Base-by-base conservation (phyloP, 202 grass and related monocot species). In the Brachypodium distachyon region DNA sequence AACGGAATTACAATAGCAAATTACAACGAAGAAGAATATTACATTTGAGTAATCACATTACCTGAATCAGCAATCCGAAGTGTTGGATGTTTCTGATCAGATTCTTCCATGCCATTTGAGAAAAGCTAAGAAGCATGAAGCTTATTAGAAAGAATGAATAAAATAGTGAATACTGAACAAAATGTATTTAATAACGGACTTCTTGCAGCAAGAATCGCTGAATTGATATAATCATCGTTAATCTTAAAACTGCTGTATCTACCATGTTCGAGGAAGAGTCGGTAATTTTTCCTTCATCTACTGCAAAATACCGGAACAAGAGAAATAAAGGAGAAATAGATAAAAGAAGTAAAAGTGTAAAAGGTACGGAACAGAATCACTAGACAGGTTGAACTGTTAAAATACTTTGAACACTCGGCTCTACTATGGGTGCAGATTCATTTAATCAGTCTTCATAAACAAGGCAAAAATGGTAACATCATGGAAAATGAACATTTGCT, bases 31-130 rank as follows among this genome's bases (percentile, higher is more conserved):
- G 58, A 61, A 36, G 5, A 52, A 32, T 9, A 0, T 19, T 60
- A 60, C 57, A 60, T n/a, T 61, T 36, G 17, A 61, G 18, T 21
- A 16, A 11, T 61, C 40, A 77, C 62, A 60, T 84, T 84, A 91
- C 88, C 88, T 87, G 88, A 91, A 49, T 81, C 84, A 81, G 80
- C 73, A 73, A 91, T 87, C 86, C 77, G 77, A 76, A 91, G 46
- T 6, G 77, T 91, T 19, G 77, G 76, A 63, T 63, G 60, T 38
- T 18, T 63, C 60, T 63, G 60, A 63, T 63, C 60, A 12, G 60
- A 63, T 63, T 63, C 60, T 63, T 63, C 38, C 60, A 63, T 63
- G 33, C 33, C 59, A 62, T 62, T 62, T 12, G 58, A 61, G 32
- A 61, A 61, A 61, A 61, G 31, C 61, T 64, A 64, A 64, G 4